Evolutionary conservation across 306 rosid species (phyloP).

Genomic region (Vigna trinervia): DNA sequence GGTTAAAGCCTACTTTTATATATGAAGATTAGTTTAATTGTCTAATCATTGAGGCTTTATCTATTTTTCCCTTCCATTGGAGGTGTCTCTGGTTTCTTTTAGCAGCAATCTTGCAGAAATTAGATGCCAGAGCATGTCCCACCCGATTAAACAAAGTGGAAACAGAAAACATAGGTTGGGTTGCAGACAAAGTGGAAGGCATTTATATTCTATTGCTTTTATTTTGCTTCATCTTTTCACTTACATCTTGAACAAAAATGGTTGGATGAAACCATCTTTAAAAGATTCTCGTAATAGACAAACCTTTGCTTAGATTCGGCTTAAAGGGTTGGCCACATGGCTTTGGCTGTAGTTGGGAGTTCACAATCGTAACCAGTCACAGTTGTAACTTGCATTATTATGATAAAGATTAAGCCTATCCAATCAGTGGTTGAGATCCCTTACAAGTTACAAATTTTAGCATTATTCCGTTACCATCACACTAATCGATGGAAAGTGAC

Average conservation of each 20-base stretch:
- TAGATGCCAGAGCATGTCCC: background rate
- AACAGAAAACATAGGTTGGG: conserved; percentile 1
- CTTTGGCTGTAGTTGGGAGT: background rate
- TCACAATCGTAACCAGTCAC: background rate
- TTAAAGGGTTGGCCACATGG: conserved; percentile 18
- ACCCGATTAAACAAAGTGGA: background rate
- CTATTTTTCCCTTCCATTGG: background rate
- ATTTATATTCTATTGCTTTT: background rate
- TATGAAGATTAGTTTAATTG: too few relatives aligned
- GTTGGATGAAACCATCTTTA: conserved; percentile 3
- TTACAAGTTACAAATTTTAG: conserved; percentile 10
- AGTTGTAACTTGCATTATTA: conserved; percentile 1
- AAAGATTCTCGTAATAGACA: conserved; percentile 21
- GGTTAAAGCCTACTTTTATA: too few relatives aligned
- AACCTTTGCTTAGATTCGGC: conserved; percentile 12
- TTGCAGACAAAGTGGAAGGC: conserved; percentile 1
- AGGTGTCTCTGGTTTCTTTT: background rate
- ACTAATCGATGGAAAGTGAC: conserved; percentile 17
- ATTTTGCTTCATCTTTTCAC: background rate
- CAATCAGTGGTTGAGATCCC: background rate
- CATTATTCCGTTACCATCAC: background rate
- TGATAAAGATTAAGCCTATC: conserved; percentile 17
- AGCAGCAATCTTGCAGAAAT: background rate
- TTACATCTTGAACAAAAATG: background rate
- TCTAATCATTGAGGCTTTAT: background rate